Base-by-base conservation (phyloP, 2,329 filamentous ascomycete species). In the Clarireedia paspali region DNA sequence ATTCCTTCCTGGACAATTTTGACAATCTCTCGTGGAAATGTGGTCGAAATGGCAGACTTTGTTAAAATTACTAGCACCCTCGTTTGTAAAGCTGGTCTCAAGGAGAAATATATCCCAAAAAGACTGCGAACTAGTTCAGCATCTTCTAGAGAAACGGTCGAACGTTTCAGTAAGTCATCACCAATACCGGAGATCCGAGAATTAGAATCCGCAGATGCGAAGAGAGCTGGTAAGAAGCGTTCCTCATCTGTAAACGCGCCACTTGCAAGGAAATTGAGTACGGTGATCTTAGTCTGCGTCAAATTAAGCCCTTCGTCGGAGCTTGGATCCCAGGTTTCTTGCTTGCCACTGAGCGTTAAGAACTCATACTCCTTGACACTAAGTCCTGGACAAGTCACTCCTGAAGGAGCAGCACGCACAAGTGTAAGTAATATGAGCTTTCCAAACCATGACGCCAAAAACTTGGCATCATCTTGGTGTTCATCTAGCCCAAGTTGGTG, bases 111-210 rank as follows among this genome's bases (percentile, higher is more conserved):
- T 1, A 91, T 78, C 4, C 78, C 72, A 64, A 91, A 91, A 2
- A 97, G 74, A 15, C 79, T 75, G 55, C 79, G 73, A 3, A 95
- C 77, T 2, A 91, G 71, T 1, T 69, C 63, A 9, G 75, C 65
- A 59, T 89, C 80, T 68, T 97, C 92, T 26, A 96, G 74, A 7
- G 88, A 83, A 7, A 88, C 80, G 1, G 82, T 79, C 30, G 82
- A 87, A 61, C 91, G 80, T 71, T 96, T 99, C 61, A 97, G 72
- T 49, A 95, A 82, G 64, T 96, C 91, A 56, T 96, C 90, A 0
- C 89, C 92, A n/a, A 89, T 75, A n/a, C 87, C 83, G 10, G 88
- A 84, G 39, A 96, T 84, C 7, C 87, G 82, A 38, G 85, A 89
- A 62, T 96, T 94, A 1, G 84, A 75, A 70, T 91, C 91, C 0